These are phyloP conservation scores for Tuber magnatum DNA, from an alignment of 495 filamentous ascomycete species.

Conservation along the genomic window DNA sequence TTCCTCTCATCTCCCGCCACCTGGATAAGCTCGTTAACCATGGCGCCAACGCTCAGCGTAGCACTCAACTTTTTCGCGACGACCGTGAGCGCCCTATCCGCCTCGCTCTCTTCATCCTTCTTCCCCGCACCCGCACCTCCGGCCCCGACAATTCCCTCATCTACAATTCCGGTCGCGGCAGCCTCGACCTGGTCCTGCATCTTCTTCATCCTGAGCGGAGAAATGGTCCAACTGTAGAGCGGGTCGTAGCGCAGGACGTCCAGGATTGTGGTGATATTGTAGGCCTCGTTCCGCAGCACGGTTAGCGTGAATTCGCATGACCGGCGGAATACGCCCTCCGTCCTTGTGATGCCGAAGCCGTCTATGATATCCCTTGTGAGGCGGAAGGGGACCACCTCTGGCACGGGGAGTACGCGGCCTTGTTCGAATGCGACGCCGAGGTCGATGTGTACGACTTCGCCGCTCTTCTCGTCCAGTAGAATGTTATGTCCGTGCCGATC, in stretches of 20 bases:
- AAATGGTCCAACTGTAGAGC: conserved; percentile 85
- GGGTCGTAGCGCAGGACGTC: conserved; percentile 95
- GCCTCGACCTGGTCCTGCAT: conserved; percentile 61
- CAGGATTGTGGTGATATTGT: conserved; percentile 93
- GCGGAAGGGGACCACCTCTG: conserved; percentile 90
- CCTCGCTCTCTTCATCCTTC: conserved; percentile 88
- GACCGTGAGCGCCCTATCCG: conserved; percentile 81
- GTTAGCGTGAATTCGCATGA: conserved; percentile 98
- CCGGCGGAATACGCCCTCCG: conserved; percentile 88
- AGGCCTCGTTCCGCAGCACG: conserved; percentile 81
- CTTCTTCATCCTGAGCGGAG: conserved; percentile 71
- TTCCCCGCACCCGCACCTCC: conserved; percentile 31
- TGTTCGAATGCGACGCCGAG: conserved; percentile 92
- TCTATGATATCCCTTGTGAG: conserved; percentile 94
- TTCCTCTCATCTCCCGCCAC: conserved; percentile 90
- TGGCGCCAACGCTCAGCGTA: conserved; percentile 85
- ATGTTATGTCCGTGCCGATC: conserved; percentile 97
- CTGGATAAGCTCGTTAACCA: conserved; percentile 94
- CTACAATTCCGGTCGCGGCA: conserved; percentile 45
- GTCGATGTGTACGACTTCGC: conserved; percentile 95
- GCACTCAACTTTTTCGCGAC: conserved; percentile 92
- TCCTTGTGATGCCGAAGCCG: conserved; percentile 91
- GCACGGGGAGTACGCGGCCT: conserved; percentile 85
- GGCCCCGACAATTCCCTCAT: background rate
- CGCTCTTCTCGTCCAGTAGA: conserved; percentile 77